phyloP scores from a whole-genome alignment of 441 rosid genomes.

The Populus hybrid region DNA sequence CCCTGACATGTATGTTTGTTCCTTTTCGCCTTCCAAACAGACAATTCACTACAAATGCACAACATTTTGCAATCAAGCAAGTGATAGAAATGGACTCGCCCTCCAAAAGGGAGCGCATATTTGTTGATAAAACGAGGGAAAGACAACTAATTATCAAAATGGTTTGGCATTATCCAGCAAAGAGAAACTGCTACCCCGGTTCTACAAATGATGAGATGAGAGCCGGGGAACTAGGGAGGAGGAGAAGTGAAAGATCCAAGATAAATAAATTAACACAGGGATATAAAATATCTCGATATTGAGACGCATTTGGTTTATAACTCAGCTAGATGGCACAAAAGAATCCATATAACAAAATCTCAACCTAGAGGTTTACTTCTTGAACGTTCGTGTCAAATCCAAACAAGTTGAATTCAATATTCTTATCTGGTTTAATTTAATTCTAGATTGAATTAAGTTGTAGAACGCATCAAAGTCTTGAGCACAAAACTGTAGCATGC shows the following conservation, averaged over 20 bases:
- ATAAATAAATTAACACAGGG: no score
- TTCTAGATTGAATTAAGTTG: no score
- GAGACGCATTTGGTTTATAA: no score
- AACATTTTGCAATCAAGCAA: not conserved
- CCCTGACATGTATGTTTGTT: not conserved
- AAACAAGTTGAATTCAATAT: no score
- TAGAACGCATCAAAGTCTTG: no score
- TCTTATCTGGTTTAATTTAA: no score
- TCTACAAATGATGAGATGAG: not conserved
- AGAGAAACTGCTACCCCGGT: not conserved
- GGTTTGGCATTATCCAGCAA: not conserved
- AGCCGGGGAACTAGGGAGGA: not conserved
- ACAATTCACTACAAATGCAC: not conserved
- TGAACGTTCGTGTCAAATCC: no score
- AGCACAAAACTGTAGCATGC: no score
- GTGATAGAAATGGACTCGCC: not conserved
- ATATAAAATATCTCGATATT: no score
- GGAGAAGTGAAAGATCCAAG: not conserved
- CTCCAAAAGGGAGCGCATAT: not conserved
- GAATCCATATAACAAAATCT: no score
- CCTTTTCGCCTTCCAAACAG: not conserved
- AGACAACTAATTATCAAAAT: not conserved
- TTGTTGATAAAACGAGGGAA: not conserved
- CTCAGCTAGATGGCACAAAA: no score
- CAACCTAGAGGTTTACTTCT: no score